These are phyloP conservation scores for Balamuthia mandrillaris DNA, from an alignment of 208 protist genomes.

Conservation along the genomic window DNA sequence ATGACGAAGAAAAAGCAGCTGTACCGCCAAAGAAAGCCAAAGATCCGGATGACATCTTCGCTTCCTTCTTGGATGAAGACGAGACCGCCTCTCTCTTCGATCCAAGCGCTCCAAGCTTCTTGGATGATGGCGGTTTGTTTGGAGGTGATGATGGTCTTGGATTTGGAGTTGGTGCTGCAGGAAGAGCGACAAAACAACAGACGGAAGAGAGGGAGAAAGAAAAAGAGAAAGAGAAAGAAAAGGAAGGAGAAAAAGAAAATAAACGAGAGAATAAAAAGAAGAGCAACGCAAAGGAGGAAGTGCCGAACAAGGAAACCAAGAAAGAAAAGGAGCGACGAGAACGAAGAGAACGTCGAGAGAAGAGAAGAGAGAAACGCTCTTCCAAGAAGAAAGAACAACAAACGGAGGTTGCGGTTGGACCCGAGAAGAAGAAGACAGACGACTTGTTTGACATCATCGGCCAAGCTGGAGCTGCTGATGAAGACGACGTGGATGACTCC, in stretches of 20 bases:
- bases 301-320: background rate
- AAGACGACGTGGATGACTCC: too few relatives aligned
- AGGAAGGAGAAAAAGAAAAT: background rate
- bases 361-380: background rate
- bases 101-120: background rate
- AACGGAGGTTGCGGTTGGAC: background rate
- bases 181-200: background rate
- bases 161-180: background rate
- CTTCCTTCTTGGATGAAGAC: too few relatives aligned
- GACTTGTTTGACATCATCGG: constrained; percentile 3
- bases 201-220: background rate
- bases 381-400: too few relatives aligned
- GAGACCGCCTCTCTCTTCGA: too few relatives aligned
- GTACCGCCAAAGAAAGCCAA: background rate
- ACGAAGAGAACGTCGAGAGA: background rate
- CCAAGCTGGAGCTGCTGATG: too few relatives aligned
- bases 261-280: background rate
- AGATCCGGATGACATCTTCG: too few relatives aligned
- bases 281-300: background rate
- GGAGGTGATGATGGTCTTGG: background rate
- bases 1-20: too few relatives aligned
- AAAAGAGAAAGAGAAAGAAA: background rate
- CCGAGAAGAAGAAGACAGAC: background rate
- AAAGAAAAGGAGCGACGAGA: background rate
- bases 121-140: background rate